A percentile compares a stretch with the other conserved stretches of the same genome.
phyloP scores from a whole-genome alignment of 2,329 filamentous ascomycete species.

The Plectosphaerella plurivora region DNA sequence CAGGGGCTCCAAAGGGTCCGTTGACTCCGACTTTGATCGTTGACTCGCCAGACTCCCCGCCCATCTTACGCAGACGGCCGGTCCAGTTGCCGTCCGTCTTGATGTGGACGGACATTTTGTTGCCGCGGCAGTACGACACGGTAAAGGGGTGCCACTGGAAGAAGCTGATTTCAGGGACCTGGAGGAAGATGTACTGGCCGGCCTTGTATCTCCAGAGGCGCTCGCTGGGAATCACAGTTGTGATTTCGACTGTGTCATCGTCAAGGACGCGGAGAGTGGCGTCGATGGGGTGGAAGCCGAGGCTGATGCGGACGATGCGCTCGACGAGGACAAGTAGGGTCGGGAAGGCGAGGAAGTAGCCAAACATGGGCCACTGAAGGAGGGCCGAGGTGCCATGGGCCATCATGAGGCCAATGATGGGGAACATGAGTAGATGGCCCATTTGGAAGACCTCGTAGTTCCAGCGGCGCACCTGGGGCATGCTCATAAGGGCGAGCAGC shows the following conservation, averaged over 20 bases:
- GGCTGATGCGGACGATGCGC: slow-evolving; percentile 35
- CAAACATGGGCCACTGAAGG: slow-evolving; percentile 51
- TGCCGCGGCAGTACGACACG: slow-evolving; percentile 48
- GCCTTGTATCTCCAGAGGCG: slow-evolving; percentile 49
- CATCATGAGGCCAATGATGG: slow-evolving; percentile 50
- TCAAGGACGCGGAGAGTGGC: slow-evolving; percentile 46
- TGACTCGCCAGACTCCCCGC: slow-evolving; percentile 24
- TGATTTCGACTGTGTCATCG: slow-evolving; percentile 46
- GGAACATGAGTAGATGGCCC: slow-evolving; percentile 53
- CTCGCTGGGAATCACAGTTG: slow-evolving; percentile 39
- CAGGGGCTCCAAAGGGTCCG: slow-evolving; percentile 53
- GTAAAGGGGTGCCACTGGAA: slow-evolving; percentile 60
- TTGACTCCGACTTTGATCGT: slow-evolving; percentile 49
- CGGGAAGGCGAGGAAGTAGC: slow-evolving; percentile 51
- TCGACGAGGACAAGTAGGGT: slow-evolving; percentile 46
- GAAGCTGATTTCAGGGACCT: slow-evolving; percentile 45
- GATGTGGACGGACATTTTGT: slow-evolving; percentile 51
- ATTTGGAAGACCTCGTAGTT: slow-evolving; percentile 55
- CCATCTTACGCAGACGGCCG: slow-evolving; percentile 35
- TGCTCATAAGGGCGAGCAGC: slow-evolving; percentile 39
- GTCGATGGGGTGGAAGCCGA: slow-evolving; percentile 43
- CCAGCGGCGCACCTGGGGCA: slow-evolving; percentile 44
- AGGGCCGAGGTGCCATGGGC: slow-evolving; percentile 48
- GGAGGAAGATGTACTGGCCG: slow-evolving; percentile 54
- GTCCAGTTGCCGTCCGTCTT: slow-evolving; percentile 58